Percentiles rank a stretch among this genome's conserved stretches.
Evolutionary conservation across 208 protist genomes (phyloP).

Genomic region (Wallacemonas sp.): DNA sequence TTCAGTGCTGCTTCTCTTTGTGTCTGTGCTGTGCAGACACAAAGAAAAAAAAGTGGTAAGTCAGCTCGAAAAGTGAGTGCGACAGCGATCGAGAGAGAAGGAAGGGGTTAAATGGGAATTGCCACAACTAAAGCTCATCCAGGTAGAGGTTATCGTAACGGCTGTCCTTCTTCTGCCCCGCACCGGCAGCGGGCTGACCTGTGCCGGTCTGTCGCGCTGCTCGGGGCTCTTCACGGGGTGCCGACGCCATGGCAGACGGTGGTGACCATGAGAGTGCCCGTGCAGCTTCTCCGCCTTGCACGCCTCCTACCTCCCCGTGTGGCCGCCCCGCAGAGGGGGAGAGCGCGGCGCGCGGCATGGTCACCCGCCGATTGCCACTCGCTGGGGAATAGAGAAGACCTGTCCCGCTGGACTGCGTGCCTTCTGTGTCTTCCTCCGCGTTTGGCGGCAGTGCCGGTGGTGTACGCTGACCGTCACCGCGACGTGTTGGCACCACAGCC

Average conservation of each 20-base stretch:
- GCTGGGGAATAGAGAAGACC: slow-evolving; percentile 7
- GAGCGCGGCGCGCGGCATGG: slow-evolving; percentile 7
- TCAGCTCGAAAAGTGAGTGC: no score
- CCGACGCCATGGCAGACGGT: slow-evolving; percentile 5
- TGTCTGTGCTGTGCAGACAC: neutral
- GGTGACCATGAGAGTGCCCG: slow-evolving; percentile 12
- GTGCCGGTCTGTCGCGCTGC: neutral
- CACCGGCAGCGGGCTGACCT: neutral
- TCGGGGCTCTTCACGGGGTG: neutral
- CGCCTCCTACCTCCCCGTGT: no score
- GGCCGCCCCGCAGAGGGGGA: neutral
- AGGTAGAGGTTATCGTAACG: neutral
- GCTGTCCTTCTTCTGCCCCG: neutral
- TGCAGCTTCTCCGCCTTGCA: neutral
- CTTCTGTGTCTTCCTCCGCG: neutral
- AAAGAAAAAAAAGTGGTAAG: no score
- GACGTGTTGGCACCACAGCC: no score
- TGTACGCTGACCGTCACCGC: neutral
- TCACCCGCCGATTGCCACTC: slow-evolving; percentile 3
- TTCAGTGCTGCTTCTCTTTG: no score
- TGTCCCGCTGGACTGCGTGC: neutral
- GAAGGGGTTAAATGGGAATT: neutral
- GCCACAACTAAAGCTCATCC: slow-evolving; percentile 5
- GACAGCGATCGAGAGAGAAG: no score
- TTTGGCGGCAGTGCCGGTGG: neutral